Evolutionary conservation across 2,329 filamentous ascomycete species (phyloP).

Genomic region (Knoxdaviesia proteae): DNA sequence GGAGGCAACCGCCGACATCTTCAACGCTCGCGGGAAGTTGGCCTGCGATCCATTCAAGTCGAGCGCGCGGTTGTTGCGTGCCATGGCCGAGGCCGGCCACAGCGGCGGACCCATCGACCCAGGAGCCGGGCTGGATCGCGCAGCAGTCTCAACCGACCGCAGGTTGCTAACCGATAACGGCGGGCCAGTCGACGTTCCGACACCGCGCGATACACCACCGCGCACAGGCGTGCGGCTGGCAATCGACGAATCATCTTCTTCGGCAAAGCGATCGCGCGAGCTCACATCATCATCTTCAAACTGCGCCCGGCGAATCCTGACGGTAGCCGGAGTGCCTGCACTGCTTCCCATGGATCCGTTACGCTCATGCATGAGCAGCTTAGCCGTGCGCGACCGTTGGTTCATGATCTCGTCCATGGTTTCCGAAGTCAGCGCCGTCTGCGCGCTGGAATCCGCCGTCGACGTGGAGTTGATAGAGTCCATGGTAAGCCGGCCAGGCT

Average conservation of each 20-base stretch:
- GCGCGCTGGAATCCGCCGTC: constrained; percentile 29
- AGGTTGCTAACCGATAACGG: too few species aligned
- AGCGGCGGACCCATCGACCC: too few species aligned
- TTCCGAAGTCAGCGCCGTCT: constrained; percentile 66
- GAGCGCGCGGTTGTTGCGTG: constrained; percentile 4
- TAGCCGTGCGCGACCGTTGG: constrained; percentile 8
- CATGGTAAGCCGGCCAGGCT: constrained; percentile 21
- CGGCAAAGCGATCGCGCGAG: too few species aligned
- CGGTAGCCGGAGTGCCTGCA: constrained; percentile 17
- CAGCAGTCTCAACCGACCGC: too few species aligned
- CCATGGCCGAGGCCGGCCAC: constrained; percentile 25
- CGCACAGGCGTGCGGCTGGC: too few species aligned
- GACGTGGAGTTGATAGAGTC: constrained; percentile 10
- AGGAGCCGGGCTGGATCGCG: too few species aligned
- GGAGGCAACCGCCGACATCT: not conserved
- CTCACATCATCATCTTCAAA: too few species aligned
- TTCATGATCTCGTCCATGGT: constrained; percentile 56
- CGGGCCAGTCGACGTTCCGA: too few species aligned
- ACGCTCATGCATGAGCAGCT: constrained; percentile 11
- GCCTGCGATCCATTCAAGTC: constrained; percentile 27
- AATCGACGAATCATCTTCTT: too few species aligned
- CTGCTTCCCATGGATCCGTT: constrained; percentile 16
- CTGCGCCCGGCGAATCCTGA: constrained; percentile 17
- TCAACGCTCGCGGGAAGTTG: constrained; percentile 12
- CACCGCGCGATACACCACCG: too few species aligned